phyloP scores from a whole-genome alignment of 345 rosid genomes.

The sweet orange (Citrus sinensis) region DVS_A1.0 CM039168.1:27536501-27537000 shows the following conservation, averaged over 20 bases:
- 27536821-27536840: background rate
- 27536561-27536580: too few species aligned
- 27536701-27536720: background rate
- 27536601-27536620: too few species aligned
- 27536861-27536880: background rate
- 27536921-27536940: background rate
- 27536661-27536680: background rate
- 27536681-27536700: background rate
- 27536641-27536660: background rate
- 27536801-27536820: constrained; percentile 21
- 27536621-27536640: background rate
- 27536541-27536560: too few species aligned
- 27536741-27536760: background rate
- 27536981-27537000: constrained; percentile 1
- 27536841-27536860: constrained; percentile 13
- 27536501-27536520: too few species aligned
- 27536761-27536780: constrained; percentile 12
- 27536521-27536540: too few species aligned
- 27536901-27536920: background rate
- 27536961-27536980: constrained; percentile 6
- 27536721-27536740: background rate
- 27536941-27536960: constrained; percentile 7
- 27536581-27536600: too few species aligned
- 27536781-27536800: constrained; percentile 9
- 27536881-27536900: background rate